phyloP scores from a whole-genome alignment of 225 moss, liverwort and hornwort genomes.

The Climacium dendroides region DNA sequence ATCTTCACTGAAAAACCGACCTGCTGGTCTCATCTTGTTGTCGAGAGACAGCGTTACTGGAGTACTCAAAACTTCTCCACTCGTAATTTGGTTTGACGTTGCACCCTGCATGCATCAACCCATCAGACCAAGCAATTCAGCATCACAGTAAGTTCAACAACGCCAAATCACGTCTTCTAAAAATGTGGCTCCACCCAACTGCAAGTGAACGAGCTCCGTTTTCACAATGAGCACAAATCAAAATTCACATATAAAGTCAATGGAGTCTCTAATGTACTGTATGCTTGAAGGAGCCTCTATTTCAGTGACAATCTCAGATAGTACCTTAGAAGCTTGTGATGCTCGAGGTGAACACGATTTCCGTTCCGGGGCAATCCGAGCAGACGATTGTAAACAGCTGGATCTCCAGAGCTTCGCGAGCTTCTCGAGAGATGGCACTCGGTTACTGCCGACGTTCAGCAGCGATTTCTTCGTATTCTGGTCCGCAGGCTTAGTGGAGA shows the following conservation, averaged over 20 bases:
- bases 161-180: too few relatives aligned
- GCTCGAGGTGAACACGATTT: not conserved
- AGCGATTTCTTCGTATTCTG: not conserved
- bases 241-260: not conserved
- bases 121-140: not conserved
- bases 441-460: not conserved
- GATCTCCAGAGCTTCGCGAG: constrained; percentile 15
- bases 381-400: constrained; percentile 1
- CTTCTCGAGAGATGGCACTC: not conserved
- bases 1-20: not conserved
- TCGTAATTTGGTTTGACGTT: not conserved
- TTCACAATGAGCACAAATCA: too few relatives aligned
- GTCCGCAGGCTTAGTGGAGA: not conserved
- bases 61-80: not conserved
- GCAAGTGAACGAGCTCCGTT: not conserved
- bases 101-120: not conserved
- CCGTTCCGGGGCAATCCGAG: not conserved
- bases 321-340: not conserved
- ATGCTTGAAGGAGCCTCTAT: not conserved
- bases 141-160: not conserved
- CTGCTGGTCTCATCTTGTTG: not conserved
- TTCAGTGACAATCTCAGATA: not conserved
- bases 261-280: not conserved
- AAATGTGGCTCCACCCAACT: not conserved
- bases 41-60: not conserved